Percentiles rank a stretch among this genome's conserved stretches.
phyloP scores from a whole-genome alignment of 2,329 filamentous ascomycete genomes.

The Aspergillus melleus region DNA sequence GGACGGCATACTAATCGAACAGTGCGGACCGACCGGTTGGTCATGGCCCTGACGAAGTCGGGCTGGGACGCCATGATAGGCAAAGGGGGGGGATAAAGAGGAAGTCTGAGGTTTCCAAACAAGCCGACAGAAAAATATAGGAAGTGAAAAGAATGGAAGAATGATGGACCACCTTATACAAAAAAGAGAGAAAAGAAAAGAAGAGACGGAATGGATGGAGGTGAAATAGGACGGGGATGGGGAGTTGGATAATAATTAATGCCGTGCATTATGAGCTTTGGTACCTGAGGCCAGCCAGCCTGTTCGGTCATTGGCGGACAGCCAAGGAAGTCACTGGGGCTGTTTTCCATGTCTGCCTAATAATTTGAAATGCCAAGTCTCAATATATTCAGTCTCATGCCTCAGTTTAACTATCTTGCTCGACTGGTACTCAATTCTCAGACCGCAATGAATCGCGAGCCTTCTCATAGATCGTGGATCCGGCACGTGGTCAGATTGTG shows the following conservation, averaged over 20 bases:
- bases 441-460: background rate
- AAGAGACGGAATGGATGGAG: background rate
- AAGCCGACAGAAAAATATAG: background rate
- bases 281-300: background rate
- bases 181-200: background rate
- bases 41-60: constrained; percentile 55
- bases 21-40: constrained; percentile 80
- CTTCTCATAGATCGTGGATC: background rate
- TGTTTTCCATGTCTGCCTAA: background rate
- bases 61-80: constrained; percentile 34
- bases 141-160: background rate
- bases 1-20: constrained; percentile 72
- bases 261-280: background rate
- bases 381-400: background rate
- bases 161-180: background rate
- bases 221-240: background rate
- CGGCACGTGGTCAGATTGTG: background rate
- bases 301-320: background rate
- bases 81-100: constrained; percentile 2
- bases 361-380: background rate
- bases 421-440: background rate
- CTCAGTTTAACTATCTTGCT: background rate
- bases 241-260: background rate
- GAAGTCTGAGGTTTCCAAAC: background rate
- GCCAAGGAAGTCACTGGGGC: background rate